Evolutionary conservation across 1,139 yeast genomes (phyloP), one percentile per base, ranked within the genome.

Genomic region (Geotrichum australiense): DNA sequence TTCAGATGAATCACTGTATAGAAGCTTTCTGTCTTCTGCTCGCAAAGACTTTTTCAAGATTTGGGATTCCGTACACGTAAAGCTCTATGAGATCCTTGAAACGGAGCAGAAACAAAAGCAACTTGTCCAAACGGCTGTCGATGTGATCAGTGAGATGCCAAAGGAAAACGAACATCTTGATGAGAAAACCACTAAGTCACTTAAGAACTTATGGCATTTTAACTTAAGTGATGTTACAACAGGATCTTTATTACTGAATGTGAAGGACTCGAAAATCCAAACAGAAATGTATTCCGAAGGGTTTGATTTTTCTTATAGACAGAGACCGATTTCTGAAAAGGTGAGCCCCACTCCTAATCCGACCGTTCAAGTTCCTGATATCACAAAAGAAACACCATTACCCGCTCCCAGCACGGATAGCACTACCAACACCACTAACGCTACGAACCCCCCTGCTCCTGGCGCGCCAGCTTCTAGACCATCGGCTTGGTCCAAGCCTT

Each of bases 171-270:
- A 22, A 15, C 30, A 36, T 6, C 34, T 35, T 2, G 37, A 36
- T 20, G 84, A 78, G 51, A 64, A 73, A 40, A 74, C 78, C 52
- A 74, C 74, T 54, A 66, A 74, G 14, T 78, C 85, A 1, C 80
- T 78, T 58, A 78, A 79, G 52, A 78, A 80, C 55, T 69, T 79
- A 49, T 82, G 93, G 93, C 86, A 82, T 57, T 80, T 79, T 56
- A 81, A 81, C 54, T 62, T 82, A 39, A 76, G 87, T 54, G 91
- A 81, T 56, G 64, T 66, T n/a, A 60, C 65, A 16, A 63, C 65
- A 37, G 80, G 80, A 2, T 52, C 64, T 12, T 54, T 71, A 27
- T 53, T 69, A 14, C 52, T 75, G 32, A 59, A 61, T 27, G 56
- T 69, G 16, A 56, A 55, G n/a, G 64, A 69, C 36, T 73, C 76